Percentiles rank a stretch among this genome's conserved stretches.
Conservation (phyloP, 306 rosid species). For the Trichosanthes cucumerina region DNA sequence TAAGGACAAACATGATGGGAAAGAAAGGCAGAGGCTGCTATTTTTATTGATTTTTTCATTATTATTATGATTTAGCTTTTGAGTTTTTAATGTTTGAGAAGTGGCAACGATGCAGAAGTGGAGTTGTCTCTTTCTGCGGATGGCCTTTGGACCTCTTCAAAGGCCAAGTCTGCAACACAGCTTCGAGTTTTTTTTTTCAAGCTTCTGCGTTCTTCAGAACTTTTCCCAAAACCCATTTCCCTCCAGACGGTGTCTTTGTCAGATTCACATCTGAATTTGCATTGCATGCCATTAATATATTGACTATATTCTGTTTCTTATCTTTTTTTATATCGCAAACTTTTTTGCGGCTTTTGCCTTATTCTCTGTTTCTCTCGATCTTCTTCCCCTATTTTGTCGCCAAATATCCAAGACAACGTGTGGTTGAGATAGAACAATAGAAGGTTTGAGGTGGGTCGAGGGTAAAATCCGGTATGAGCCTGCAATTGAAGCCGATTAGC, state of each 20-base stretch:
- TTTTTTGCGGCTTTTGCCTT: neutral
- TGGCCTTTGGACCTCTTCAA: constrained; percentile 9
- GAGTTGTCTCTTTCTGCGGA: neutral
- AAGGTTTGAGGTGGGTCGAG: neutral
- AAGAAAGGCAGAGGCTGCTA: neutral
- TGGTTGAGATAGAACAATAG: neutral
- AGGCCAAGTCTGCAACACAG: neutral
- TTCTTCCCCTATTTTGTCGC: neutral
- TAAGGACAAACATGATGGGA: neutral
- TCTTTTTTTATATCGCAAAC: neutral
- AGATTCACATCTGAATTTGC: neutral
- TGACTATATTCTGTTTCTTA: neutral
- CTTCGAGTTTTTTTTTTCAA: neutral
- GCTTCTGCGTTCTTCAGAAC: neutral
- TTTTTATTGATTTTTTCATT: neutral
- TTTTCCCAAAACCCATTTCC: neutral
- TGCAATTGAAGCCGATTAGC: constrained; percentile 6
- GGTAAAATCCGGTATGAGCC: neutral
- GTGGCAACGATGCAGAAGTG: neutral
- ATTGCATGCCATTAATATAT: neutral
- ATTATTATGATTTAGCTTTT: neutral
- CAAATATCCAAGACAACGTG: neutral
- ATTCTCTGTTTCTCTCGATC: neutral
- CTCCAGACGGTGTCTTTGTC: neutral
- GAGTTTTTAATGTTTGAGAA: neutral